These are phyloP conservation scores for Saccharomycopsis vini DNA, from an alignment of 805 yeast species.

Conservation along the genomic window DNA sequence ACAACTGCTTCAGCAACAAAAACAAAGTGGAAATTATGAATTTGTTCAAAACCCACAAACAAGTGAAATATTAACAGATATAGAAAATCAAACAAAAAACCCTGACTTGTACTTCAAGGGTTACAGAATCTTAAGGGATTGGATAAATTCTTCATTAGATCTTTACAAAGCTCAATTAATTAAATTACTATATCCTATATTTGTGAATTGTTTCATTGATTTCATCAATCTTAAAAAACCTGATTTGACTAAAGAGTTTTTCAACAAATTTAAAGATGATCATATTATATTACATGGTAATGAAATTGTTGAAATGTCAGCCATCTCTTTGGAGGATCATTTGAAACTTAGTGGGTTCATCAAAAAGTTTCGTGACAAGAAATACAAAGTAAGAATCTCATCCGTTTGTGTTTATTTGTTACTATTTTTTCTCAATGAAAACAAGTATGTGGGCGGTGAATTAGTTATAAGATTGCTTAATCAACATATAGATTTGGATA, in stretches of 20 bases:
- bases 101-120: conserved; percentile 75
- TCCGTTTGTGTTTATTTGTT: conserved; percentile 79
- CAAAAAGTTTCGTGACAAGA: conserved; percentile 58
- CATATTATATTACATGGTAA: conserved; percentile 68
- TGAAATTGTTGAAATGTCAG: conserved; percentile 64
- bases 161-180: conserved; percentile 82
- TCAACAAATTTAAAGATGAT: conserved; percentile 63
- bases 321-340: conserved; percentile 73
- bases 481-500: conserved; percentile 52
- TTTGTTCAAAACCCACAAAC: conserved; percentile 7
- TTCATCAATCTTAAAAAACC: conserved; percentile 53
- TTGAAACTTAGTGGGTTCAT: conserved; percentile 77
- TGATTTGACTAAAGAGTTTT: conserved; percentile 62
- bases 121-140: conserved; percentile 66
- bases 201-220: conserved; percentile 79
- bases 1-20: conserved; percentile 1
- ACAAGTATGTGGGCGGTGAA: conserved; percentile 87
- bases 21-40: neutral
- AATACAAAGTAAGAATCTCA: conserved; percentile 67
- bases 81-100: conserved; percentile 35
- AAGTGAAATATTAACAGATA: conserved; percentile 15
- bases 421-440: conserved; percentile 80
- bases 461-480: conserved; percentile 78
- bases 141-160: conserved; percentile 90
- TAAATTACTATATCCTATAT: conserved; percentile 82